These are phyloP conservation scores for Solanum pinnatisectum DNA, from an alignment of 257 asterid genomes.

Conservation along the genomic window DNA sequence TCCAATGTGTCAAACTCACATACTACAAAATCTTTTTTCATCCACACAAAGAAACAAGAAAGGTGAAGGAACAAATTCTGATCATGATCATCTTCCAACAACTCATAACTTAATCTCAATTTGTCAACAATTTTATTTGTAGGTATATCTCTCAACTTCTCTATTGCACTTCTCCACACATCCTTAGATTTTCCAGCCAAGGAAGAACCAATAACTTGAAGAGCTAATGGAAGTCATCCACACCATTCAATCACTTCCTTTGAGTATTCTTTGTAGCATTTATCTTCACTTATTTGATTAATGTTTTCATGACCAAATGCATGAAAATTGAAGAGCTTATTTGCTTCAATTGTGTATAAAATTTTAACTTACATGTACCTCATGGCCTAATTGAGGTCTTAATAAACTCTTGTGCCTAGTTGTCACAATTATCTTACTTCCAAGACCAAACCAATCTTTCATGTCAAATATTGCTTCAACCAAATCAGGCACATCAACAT, in stretches of 20 bases:
- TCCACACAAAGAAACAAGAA: neutral
- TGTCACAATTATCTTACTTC: constrained; percentile 6
- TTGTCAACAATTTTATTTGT: neutral
- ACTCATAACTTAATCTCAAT: neutral
- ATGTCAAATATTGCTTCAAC: constrained; percentile 5
- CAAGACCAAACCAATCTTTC: neutral
- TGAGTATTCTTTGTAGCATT: neutral
- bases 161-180: neutral
- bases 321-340: neutral
- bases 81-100: constrained; percentile 1
- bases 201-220: constrained; percentile 3
- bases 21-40: neutral
- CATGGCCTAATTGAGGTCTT: neutral
- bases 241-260: neutral
- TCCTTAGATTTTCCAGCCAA: neutral
- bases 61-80: neutral
- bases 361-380: neutral
- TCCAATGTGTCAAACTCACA: neutral
- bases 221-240: neutral
- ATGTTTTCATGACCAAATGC: neutral
- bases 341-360: neutral
- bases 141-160: neutral
- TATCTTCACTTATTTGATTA: neutral
- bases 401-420: neutral
- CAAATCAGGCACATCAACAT: constrained; percentile 11